These are phyloP conservation scores for Venturiaceae sp. DNA, from an alignment of 2,329 filamentous ascomycete genomes.

Conservation along the genomic window DNA sequence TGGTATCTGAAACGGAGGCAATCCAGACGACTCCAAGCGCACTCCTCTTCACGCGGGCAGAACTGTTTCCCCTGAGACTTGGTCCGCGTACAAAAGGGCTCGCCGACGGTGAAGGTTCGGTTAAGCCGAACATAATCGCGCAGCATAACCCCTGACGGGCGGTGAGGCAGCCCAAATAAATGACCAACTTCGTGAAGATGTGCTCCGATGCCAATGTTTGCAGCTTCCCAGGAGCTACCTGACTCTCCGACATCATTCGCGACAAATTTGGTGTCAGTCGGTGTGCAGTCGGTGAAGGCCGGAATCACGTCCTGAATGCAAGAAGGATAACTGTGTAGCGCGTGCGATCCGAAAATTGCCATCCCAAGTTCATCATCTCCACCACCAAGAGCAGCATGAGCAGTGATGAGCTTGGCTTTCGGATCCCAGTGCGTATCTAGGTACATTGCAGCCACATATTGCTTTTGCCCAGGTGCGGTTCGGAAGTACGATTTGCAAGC, in stretches of 20 bases:
- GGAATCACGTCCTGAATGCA: slow-evolving; percentile 83
- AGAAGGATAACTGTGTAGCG: slow-evolving; percentile 81
- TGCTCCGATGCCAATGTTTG: slow-evolving; percentile 85
- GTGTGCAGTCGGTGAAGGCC: slow-evolving; percentile 82
- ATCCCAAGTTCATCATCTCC: slow-evolving; percentile 51
- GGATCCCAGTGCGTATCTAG: slow-evolving; percentile 86
- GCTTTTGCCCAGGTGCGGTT: slow-evolving; percentile 64
- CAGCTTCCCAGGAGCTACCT: slow-evolving; percentile 91
- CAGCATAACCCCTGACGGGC: slow-evolving; percentile 86
- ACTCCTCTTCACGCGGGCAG: slow-evolving; percentile 71
- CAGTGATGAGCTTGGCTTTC: slow-evolving; percentile 55
- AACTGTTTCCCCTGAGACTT: slow-evolving; percentile 68
- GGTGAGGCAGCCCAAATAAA: slow-evolving; percentile 80
- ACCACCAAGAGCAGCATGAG: slow-evolving; percentile 78
- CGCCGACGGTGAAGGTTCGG: slow-evolving; percentile 69
- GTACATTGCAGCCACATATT: slow-evolving; percentile 79
- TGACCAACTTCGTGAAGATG: slow-evolving; percentile 89
- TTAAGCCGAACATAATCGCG: slow-evolving; percentile 79
- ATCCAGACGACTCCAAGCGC: slow-evolving; percentile 84
- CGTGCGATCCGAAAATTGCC: slow-evolving; percentile 87
- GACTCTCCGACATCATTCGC: slow-evolving; percentile 81
- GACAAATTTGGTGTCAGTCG: slow-evolving; percentile 69
- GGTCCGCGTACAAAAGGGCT: slow-evolving; percentile 80
- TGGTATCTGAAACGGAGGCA: slow-evolving; percentile 82
- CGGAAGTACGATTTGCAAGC: slow-evolving; percentile 72